phyloP scores from a whole-genome alignment of 345 rosid genomes.

The Camelina sativa region DNA sequence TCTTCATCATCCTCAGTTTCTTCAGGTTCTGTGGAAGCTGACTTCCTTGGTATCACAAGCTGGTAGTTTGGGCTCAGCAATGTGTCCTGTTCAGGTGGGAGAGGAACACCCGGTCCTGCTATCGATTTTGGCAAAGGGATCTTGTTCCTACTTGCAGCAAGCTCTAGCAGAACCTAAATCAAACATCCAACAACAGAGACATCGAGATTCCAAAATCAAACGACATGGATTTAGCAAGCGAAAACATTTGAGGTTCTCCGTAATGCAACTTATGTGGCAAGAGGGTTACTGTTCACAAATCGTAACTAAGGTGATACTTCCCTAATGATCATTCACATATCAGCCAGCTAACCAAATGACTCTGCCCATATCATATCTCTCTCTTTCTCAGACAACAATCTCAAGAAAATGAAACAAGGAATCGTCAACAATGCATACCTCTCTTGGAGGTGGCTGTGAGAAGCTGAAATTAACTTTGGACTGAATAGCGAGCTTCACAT shows the following conservation, averaged over 20 bases:
- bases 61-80: constrained; percentile 84
- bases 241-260: background rate
- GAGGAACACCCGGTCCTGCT: constrained; percentile 70
- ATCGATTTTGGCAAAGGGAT: constrained; percentile 81
- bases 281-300: background rate
- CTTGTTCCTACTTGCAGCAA: constrained; percentile 85
- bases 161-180: constrained; percentile 65
- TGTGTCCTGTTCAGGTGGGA: constrained; percentile 87
- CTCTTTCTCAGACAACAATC: background rate
- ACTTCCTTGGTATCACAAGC: constrained; percentile 67
- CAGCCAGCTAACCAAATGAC: background rate
- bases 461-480: constrained; percentile 90
- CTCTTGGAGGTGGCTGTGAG: constrained; percentile 96
- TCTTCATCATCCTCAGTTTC: constrained; percentile 85
- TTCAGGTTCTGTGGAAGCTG: constrained; percentile 59
- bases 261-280: background rate
- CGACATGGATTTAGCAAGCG: background rate
- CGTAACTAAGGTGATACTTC: background rate
- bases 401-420: background rate
- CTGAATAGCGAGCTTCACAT: constrained; percentile 87
- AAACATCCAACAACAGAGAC: background rate
- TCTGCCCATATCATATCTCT: background rate
- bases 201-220: background rate
- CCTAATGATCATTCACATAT: background rate
- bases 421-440: constrained; percentile 47